Evolutionary conservation across 1,139 yeast genomes (phyloP), one percentile per base, ranked within the genome.

Genomic region (Yamadazyma membranifaciens): DNA sequence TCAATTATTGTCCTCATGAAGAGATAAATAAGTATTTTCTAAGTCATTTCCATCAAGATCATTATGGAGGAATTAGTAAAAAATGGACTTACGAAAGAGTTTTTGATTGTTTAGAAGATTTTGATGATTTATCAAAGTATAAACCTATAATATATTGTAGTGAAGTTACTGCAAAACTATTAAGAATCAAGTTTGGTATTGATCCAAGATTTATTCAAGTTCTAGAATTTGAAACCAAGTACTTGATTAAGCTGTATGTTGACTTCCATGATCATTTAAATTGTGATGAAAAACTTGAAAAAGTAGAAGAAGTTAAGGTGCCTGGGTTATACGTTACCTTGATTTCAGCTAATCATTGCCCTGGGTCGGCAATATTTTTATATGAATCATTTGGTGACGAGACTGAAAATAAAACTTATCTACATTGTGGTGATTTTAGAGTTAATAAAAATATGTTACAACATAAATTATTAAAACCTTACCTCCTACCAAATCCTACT

Each of bases 351-450:
- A 91, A 92, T 51, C 98, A 92, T 61, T 92, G 98, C 60, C 98
- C 98, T 1, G 98, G 98, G 2, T 87, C 97, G 1, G 88, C 80
- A 0, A 77, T 92, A 0, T 85, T 89, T 46, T 62, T 89, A 13
- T 84, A 87, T 51, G 84, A 83, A 53, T 77, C 83, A 0, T 54
- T 60, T 16, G 52, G 62, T 11, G n/a, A 45, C 16, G 56, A 58
- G 35, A 58, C 61, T 1, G 43, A 39, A 25, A 51, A 48, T 39
- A 53, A 68, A 35, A 60, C 67, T 30, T 68, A 78, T 1, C 61
- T 92, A 30, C 98, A 92, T 58, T 89, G 97, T 42, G 98, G 98
- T 4, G 98, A 92, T 60, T 92, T 91, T 53, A 66, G 98, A 42
- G 91, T 89, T 10, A 75, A 75, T 46, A 58, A 59, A 34, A 54